Evolutionary conservation across 805 yeast species (phyloP).

Genomic region (Candida broadrunensis): DNA sequence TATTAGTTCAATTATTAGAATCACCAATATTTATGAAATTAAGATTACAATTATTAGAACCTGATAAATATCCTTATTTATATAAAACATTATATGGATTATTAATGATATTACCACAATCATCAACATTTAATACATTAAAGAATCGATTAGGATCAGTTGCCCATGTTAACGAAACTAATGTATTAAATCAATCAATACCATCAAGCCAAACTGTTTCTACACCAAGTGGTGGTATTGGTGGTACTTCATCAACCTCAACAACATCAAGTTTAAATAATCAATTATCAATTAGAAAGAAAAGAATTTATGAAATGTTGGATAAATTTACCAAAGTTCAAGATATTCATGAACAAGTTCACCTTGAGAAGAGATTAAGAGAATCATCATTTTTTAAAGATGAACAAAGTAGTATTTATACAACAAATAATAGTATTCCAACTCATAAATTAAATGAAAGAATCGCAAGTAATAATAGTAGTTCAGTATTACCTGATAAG

Average conservation of each 20-base stretch:
- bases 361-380: slow-evolving; percentile 1
- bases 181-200: background rate
- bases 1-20: slow-evolving; percentile 84
- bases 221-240: slow-evolving; percentile 5
- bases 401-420: background rate
- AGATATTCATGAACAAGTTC: slow-evolving; percentile 25
- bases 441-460: background rate
- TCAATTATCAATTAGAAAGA: slow-evolving; percentile 35
- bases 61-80: slow-evolving; percentile 73
- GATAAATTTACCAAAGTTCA: slow-evolving; percentile 36
- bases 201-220: slow-evolving; percentile 1
- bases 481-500: background rate
- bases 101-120: slow-evolving; percentile 91
- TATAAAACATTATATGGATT: slow-evolving; percentile 89
- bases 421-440: background rate
- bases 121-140: slow-evolving; percentile 80
- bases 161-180: background rate
- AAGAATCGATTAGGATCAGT: slow-evolving; percentile 58
- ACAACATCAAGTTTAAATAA: slow-evolving; percentile 1
- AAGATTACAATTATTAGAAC: slow-evolving; percentile 85
- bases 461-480: background rate
- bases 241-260: slow-evolving; percentile 8
- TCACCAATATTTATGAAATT: slow-evolving; percentile 88
- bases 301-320: slow-evolving; percentile 39
- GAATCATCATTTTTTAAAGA: background rate